Evolutionary conservation across 2,329 filamentous ascomycete genomes (phyloP), one percentile per base, ranked within the genome.

Genomic region (Chaetomium globosum): DNA sequence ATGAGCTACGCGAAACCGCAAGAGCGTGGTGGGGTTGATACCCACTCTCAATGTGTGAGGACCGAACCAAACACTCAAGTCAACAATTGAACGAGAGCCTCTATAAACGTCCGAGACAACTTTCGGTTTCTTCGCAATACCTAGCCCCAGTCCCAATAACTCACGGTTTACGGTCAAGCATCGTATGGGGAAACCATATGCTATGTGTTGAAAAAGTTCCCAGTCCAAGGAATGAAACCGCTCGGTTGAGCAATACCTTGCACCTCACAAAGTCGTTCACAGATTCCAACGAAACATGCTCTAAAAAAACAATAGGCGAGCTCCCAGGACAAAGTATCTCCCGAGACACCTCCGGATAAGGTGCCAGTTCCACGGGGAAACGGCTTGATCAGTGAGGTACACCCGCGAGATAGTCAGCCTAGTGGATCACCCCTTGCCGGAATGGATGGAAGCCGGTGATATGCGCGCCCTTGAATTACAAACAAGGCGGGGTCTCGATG

Each of bases 401-500:
- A 43, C 39, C 13, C 19, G 16, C 13, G n/a, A 43, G 16, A 6
- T 43, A 43, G 16, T n/a, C 39, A 43, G 39, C 39, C 19, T 4
- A 13, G 33, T 61, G 59, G 59, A 46, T 46, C 53, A 13, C 26
- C 12, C 6, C 31, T 43, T 31, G 21, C 6, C 16, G 21, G n/a
- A 2, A 19, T 28, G 49, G 10, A 8, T 52, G 26, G 26, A 9
- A 16, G 49, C 58, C 53, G 63, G 33, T 36, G 54, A 58, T 54
- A 56, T 39, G 51, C 59, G 19, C 51, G 39, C 39, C 39, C 39
- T 43, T 43, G 16, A 53, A 48, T 33, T 23, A 39, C 10, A 51
- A 49, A 28, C 21, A 59, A 49, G 64, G 59, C 59, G 59, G 64
- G 64, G 64, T 26, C 48, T 10, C 48, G 63, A 39, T 68, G 65